Evolutionary conservation across 2,329 filamentous ascomycete genomes (phyloP), one percentile per base, ranked within the genome.

Genomic region (Raffaelea ambrosiae): DNA sequence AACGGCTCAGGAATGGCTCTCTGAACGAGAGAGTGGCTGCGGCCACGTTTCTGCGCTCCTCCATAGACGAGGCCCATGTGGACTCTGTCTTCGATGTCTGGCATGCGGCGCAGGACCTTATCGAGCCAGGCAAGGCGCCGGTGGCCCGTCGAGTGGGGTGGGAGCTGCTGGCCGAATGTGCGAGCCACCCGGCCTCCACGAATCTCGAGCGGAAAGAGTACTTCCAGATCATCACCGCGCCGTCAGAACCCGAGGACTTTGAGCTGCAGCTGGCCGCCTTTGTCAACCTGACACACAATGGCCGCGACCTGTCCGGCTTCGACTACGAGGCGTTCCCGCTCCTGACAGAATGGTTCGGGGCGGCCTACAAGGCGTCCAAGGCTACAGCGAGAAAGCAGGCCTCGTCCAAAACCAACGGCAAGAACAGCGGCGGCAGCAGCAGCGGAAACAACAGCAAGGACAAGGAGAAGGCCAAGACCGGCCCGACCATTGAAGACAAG

Each of bases 301-400:
- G 81, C 21, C 79, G 79, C 44, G 71, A 81, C 51, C 64, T 86
- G 9, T 71, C 78, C 7, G 81, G 82, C 0, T 85, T 86, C 55
- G 79, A 84, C 54, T 84, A 84, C 59, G 77, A 83, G 23, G 69
- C 83, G 7, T 71, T 84, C 39, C 79, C 80, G 2, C 63, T 85
- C 9, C 61, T 86, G 36, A 81, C 76, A 4, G 65, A 59, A 36
- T 85, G 82, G 81, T 69, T 86, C 16, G 67, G 70, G 43, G 66
- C 71, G 20, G 69, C 69, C 21, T 86, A 81, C 60, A 67, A 69
- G 23, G 66, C 73, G 21, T 50, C 50, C 26, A 54, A 48, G 36
- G 36, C 23, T 1, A 46, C 53, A 72, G 76, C 78, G 14, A 68
- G 43, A 21, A 50, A 50, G 40, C 33, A 42, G 19, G 65, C 72